Evolutionary conservation across 73 alveolate genomes (phyloP).

Genomic region (Paraurostyla sp.): DNA sequence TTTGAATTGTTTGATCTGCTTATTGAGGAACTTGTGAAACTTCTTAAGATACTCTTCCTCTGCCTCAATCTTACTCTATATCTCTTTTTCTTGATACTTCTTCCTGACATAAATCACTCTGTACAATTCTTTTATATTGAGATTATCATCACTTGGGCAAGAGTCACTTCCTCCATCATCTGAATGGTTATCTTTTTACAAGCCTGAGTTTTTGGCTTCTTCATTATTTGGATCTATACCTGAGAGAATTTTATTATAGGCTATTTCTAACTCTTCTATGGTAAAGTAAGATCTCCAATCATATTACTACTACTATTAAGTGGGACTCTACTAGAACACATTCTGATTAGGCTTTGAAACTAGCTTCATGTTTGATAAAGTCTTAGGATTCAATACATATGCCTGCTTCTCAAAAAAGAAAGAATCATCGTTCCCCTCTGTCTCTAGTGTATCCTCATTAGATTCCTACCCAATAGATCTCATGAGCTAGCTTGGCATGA

Average conservation of each 20-base stretch:
- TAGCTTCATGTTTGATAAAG: no score
- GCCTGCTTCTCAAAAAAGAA: no score
- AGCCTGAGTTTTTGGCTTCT: no score
- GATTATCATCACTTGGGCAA: conserved; percentile 65
- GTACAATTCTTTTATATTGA: conserved; percentile 46
- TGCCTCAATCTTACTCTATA: background rate
- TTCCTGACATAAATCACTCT: conserved; percentile 38
- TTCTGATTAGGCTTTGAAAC: no score
- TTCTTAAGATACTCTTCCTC: conserved; percentile 20
- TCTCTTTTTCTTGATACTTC: background rate
- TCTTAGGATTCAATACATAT: no score
- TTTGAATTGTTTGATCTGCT: conserved; percentile 25
- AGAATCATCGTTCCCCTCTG: no score
- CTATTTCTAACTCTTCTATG: conserved; percentile 42
- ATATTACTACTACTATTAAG: background rate
- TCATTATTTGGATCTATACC: conserved; percentile 54
- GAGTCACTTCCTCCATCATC: conserved; percentile 50
- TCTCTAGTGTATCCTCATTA: no score
- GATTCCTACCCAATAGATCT: no score
- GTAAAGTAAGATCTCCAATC: conserved; percentile 57
- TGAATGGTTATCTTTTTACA: background rate
- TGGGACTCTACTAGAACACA: no score
- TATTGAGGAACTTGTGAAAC: background rate
- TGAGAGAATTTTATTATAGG: conserved; percentile 21
- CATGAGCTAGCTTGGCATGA: no score